These are phyloP conservation scores for Sistotremastrum suecicum DNA, from an alignment of 768 basidiomycete species.

Conservation along the genomic window DNA sequence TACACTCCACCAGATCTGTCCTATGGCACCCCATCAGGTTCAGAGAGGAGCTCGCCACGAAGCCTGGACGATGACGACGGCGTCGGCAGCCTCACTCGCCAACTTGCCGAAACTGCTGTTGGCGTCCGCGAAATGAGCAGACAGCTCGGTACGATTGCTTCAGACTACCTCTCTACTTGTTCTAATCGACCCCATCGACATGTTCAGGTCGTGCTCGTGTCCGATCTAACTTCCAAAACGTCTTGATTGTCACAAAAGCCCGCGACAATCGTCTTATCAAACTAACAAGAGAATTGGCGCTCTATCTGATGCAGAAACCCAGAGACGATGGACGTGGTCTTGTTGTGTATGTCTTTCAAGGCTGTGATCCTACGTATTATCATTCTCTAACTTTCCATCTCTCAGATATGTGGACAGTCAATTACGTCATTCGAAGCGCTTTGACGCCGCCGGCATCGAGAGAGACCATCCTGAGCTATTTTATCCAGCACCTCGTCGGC, in stretches of 20 bases:
- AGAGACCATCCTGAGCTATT: constrained; percentile 83
- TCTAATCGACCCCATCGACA: not conserved
- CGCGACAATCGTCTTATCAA: constrained; percentile 93
- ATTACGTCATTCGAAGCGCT: constrained; percentile 75
- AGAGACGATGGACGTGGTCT: constrained; percentile 60
- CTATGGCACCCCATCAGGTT: constrained; percentile 10
- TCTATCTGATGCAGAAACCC: constrained; percentile 91
- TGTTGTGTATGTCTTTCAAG: constrained; percentile 50
- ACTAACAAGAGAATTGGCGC: constrained; percentile 82
- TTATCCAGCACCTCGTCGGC: constrained; percentile 57
- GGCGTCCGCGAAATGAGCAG: constrained; percentile 99
- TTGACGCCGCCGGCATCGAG: constrained; percentile 83
- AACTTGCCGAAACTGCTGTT: constrained; percentile 92
- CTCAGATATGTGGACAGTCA: constrained; percentile 89
- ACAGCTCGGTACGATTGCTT: constrained; percentile 62
- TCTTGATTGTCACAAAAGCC: constrained; percentile 95
- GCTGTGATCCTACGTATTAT: constrained; percentile 2
- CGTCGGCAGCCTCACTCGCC: constrained; percentile 70
- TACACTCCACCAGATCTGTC: constrained; percentile 10
- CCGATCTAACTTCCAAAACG: constrained; percentile 78
- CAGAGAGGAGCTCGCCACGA: constrained; percentile 16
- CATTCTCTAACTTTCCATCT: constrained; percentile 8
- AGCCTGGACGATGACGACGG: constrained; percentile 47
- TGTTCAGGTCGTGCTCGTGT: constrained; percentile 77
- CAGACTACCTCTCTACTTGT: constrained; percentile 4